A percentile compares a stretch with the other conserved stretches of the same genome.
Conservation (phyloP, 202 grass and related monocot species). For the Setaria viridis region DNA sequence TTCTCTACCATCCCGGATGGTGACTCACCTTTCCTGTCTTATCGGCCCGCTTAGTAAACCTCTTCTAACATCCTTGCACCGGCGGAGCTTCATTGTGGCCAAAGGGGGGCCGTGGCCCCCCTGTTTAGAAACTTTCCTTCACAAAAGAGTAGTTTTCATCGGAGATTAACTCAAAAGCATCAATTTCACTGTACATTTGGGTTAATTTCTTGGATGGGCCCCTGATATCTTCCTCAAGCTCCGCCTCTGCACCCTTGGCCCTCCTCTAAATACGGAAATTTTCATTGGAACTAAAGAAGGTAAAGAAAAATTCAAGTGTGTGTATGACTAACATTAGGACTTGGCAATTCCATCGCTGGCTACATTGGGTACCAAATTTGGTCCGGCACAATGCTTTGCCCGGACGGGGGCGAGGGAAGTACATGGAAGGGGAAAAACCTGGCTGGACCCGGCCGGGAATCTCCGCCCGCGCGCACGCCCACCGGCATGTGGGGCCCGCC, state of each 20-base stretch:
- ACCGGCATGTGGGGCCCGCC: conserved; percentile 11
- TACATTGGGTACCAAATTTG: background rate
- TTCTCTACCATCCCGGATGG: background rate
- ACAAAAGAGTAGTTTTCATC: too few species aligned
- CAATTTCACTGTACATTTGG: too few species aligned
- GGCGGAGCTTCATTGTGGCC: too few species aligned
- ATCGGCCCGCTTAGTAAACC: background rate
- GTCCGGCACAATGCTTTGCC: background rate
- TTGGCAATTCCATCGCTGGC: background rate
- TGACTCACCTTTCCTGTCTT: fast-evolving
- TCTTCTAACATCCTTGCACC: background rate
- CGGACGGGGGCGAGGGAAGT: background rate
- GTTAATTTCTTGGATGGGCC: too few species aligned
- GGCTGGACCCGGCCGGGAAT: conserved; percentile 20
- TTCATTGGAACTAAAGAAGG: too few species aligned
- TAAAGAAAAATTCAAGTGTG: background rate
- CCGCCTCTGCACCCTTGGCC: too few species aligned
- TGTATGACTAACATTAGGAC: background rate
- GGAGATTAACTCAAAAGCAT: too few species aligned
- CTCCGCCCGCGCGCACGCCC: background rate
- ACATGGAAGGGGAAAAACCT: background rate
- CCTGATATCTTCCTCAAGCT: too few species aligned
- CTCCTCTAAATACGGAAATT: background rate
- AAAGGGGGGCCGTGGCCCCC: too few species aligned
- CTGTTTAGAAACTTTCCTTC: too few species aligned